Conservation (phyloP, 2,329 filamentous ascomycete species). For the Daldinia sp. region DNA sequence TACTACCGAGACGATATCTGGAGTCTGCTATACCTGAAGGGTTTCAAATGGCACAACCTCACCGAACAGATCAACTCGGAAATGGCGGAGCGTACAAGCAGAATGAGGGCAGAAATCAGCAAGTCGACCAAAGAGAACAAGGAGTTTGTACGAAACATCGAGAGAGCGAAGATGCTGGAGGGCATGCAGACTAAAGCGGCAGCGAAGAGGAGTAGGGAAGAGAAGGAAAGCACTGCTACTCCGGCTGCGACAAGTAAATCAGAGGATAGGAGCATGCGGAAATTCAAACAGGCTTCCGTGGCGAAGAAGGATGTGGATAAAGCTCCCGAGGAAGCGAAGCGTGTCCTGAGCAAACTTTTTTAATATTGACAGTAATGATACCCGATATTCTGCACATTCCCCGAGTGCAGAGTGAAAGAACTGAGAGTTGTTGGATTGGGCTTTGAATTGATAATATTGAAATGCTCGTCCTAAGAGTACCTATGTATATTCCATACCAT, state of each 20-base stretch:
- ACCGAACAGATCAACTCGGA: slow-evolving; percentile 83
- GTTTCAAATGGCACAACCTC: slow-evolving; percentile 80
- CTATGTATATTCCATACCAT: no score
- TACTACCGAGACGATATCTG: slow-evolving; percentile 89
- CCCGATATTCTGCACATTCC: slow-evolving; percentile 21
- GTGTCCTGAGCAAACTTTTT: slow-evolving; percentile 46
- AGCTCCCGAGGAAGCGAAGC: slow-evolving; percentile 43
- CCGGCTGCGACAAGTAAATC: not conserved
- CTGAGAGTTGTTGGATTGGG: no score
- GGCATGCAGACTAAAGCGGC: slow-evolving; percentile 72
- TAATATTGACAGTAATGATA: slow-evolving; percentile 43
- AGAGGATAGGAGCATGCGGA: slow-evolving; percentile 33
- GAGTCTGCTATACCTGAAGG: slow-evolving; percentile 82
- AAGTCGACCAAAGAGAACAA: slow-evolving; percentile 82
- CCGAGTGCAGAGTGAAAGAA: not conserved
- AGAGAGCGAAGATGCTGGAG: slow-evolving; percentile 80
- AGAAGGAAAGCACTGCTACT: slow-evolving; percentile 11
- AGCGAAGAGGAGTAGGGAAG: slow-evolving; percentile 51
- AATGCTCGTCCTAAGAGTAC: no score
- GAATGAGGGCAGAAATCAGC: slow-evolving; percentile 80
- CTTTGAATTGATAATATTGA: no score
- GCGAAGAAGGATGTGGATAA: slow-evolving; percentile 43
- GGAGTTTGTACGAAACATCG: slow-evolving; percentile 80
- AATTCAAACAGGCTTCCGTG: slow-evolving; percentile 45
- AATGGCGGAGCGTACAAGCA: slow-evolving; percentile 78